Conservation (phyloP, 352 stramenopile species). For the Globisporangium cederbergense region DNA sequence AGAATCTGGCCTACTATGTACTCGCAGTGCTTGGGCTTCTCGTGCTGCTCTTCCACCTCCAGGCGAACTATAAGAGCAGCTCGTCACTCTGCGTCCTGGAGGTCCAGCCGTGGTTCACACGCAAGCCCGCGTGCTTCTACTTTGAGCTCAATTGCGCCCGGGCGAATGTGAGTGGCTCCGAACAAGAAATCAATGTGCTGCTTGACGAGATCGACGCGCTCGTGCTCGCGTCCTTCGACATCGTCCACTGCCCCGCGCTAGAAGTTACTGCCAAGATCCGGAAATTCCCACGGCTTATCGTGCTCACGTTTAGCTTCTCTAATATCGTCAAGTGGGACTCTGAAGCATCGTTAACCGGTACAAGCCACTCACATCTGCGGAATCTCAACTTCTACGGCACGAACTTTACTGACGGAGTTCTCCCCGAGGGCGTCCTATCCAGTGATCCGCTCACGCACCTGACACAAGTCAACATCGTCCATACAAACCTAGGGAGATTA, state of each 20-base stretch:
- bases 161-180: slow-evolving; percentile 8
- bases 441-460: slow-evolving; percentile 20
- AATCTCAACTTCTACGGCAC: slow-evolving; percentile 29
- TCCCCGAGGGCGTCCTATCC: slow-evolving; percentile 24
- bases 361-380: slow-evolving; percentile 21
- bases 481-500: slow-evolving; percentile 25
- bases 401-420: slow-evolving; percentile 29
- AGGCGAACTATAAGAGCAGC: slow-evolving; percentile 2
- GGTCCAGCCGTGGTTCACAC: slow-evolving; percentile 28
- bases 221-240: slow-evolving; percentile 23
- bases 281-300: slow-evolving; percentile 27
- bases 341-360: slow-evolving; percentile 21
- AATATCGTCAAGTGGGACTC: slow-evolving; percentile 27
- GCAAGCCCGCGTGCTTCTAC: slow-evolving; percentile 24
- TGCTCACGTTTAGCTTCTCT: slow-evolving; percentile 41
- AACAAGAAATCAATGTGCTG: slow-evolving; percentile 15
- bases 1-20: slow-evolving; percentile 1
- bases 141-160: slow-evolving; percentile 25
- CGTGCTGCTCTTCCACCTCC: slow-evolving; percentile 21
- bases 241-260: slow-evolving; percentile 35
- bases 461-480: slow-evolving; percentile 29
- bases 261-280: slow-evolving; percentile 28
- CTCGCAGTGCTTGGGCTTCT: slow-evolving; percentile 17
- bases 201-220: slow-evolving; percentile 21
- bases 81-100: slow-evolving; percentile 24